phyloP scores from a whole-genome alignment of 768 basidiomycete species.

The Nidularia sp. region DNA sequence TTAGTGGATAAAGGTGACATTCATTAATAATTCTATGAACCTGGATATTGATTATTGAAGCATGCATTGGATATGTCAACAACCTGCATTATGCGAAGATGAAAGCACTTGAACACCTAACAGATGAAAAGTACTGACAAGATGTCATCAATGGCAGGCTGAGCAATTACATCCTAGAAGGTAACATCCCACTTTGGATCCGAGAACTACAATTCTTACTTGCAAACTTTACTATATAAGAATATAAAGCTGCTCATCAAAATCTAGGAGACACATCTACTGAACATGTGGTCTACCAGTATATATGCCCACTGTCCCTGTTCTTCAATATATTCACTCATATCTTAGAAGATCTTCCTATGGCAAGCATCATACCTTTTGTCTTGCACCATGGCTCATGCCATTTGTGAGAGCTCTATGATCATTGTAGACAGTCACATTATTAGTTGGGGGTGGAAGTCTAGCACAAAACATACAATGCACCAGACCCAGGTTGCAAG shows the following conservation, averaged over 20 bases:
- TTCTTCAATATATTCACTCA: slow-evolving; percentile 10
- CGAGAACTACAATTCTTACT: not conserved
- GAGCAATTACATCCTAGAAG: slow-evolving; percentile 21
- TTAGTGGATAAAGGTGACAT: slow-evolving; percentile 24
- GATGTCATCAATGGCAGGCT: slow-evolving; percentile 35
- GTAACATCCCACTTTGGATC: slow-evolving; percentile 3
- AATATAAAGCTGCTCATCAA: slow-evolving; percentile 19
- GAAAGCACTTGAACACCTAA: slow-evolving; percentile 23
- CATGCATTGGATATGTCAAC: slow-evolving; percentile 21
- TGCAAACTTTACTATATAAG: slow-evolving; percentile 10
- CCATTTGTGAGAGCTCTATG: too few species aligned
- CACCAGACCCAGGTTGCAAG: too few species aligned
- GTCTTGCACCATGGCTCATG: too few species aligned
- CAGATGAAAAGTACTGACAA: slow-evolving; percentile 20
- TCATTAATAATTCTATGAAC: not conserved
- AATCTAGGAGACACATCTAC: slow-evolving; percentile 15
- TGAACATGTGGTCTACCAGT: slow-evolving; percentile 14
- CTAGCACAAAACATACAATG: too few species aligned
- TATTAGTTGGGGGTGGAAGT: too few species aligned
- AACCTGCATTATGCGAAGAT: slow-evolving; percentile 23
- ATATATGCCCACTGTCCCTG: slow-evolving; percentile 4
- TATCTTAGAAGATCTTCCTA: slow-evolving; percentile 22
- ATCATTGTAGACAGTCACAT: too few species aligned
- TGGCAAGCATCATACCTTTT: slow-evolving; percentile 13
- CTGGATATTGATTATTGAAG: slow-evolving; percentile 7